These are phyloP conservation scores for Euphorbia celastroides DNA, from an alignment of 441 rosid genomes.

Conservation along the genomic window DNA sequence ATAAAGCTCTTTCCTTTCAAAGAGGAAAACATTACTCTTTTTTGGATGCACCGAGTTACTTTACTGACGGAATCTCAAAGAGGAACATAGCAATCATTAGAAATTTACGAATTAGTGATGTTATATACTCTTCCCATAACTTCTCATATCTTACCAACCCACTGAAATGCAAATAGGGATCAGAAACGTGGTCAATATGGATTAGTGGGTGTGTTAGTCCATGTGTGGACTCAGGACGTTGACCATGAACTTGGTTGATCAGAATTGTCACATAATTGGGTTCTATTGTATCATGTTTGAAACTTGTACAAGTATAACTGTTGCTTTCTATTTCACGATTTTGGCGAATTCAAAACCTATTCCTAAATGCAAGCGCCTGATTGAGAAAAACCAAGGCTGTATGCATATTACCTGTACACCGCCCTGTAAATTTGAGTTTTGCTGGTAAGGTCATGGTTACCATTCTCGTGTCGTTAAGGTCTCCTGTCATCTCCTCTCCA, in stretches of 20 bases:
- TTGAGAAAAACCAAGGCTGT: conserved; percentile 98
- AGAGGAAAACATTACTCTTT: no score
- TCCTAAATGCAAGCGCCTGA: conserved; percentile 97
- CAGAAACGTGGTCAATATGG: not conserved
- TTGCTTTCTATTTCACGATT: conserved; percentile 48
- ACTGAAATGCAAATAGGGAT: conserved; percentile 11
- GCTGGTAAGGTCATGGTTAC: conserved; percentile 67
- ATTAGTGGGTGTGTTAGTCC: not conserved
- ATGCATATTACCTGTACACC: conserved; percentile 99
- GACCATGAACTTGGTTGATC: not conserved
- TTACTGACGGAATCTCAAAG: no score
- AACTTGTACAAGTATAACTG: not conserved
- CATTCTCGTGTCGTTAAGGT: no score
- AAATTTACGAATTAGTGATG: conserved; percentile 17
- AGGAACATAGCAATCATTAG: conserved; percentile 12
- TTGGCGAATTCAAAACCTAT: conserved; percentile 98
- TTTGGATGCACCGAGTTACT: no score
- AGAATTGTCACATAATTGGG: conserved; percentile 2
- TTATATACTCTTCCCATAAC: conserved; percentile 10
- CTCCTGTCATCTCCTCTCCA: no score
- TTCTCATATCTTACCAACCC: conserved; percentile 6
- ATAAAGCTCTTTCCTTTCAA: no score
- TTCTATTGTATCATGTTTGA: not conserved
- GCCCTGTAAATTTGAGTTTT: conserved; percentile 98
- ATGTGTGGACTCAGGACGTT: not conserved